Evolutionary conservation across 164 flowering plant species (phyloP), one percentile per base, ranked within the genome.

Genomic region (Paratinospora sagittata): DNA sequence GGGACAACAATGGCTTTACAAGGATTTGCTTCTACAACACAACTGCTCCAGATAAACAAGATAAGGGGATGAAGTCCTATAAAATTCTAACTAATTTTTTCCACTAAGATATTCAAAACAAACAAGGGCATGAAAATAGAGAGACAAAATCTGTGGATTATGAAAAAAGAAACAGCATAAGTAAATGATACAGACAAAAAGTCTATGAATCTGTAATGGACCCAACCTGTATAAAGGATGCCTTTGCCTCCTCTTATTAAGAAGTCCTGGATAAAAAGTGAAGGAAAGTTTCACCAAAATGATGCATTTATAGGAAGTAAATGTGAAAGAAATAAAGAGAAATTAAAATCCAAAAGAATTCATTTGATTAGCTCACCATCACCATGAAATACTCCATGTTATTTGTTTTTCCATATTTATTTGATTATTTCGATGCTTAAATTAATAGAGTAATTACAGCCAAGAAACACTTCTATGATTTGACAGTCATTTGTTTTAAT

Each of bases 161-260:
- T n/a, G n/a, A n/a, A n/a, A n/a, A n/a, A n/a, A n/a, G n/a, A n/a
- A n/a, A n/a, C n/a, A n/a, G n/a, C n/a, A n/a, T n/a, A n/a, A n/a
- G n/a, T n/a, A n/a, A n/a, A n/a, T n/a, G n/a, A n/a, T n/a, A n/a
- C n/a, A n/a, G n/a, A n/a, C n/a, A n/a, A n/a, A n/a, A n/a, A 21
- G 27, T 47, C 57, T 13, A 49, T 14, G 19, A 14, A 17, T 36
- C 39, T 36, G 39, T 36, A 8, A 36, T 36, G 39, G 39, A 3
- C 19, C 19, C 57, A n/a, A 96, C 99, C 98, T 90, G 86, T 96
- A 96, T 33, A 96, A 73, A 43, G 97, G 96, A 82, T 77, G 66
- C 83, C 88, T 66, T 84, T 86, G 71, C 93, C 96, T 70, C 99
- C 98, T 81, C 98, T 84, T n/a, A 84, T 26, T 57, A 93, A 87